Conservation (phyloP, 345 rosid genomes). For the Boechera retrofracta region DNA sequence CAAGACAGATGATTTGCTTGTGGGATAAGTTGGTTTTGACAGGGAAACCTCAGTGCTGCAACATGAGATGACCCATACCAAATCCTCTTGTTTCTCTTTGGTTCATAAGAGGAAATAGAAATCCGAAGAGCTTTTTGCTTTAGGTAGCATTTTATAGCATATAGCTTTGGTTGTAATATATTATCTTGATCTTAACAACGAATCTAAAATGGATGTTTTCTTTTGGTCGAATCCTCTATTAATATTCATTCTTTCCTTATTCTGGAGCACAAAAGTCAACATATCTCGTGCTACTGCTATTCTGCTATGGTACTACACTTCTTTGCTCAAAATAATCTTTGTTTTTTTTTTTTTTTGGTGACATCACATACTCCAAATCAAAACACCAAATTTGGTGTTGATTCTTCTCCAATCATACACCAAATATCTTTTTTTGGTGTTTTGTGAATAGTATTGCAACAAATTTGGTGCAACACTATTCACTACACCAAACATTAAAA, state of each 20-base stretch:
- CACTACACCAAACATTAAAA: no score
- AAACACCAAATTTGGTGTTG: no score
- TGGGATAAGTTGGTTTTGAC: slow-evolving; percentile 66
- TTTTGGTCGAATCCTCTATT: not conserved
- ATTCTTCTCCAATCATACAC: no score
- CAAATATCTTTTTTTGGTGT: no score
- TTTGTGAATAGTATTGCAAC: no score
- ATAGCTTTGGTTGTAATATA: slow-evolving; percentile 28
- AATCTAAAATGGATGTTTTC: not conserved
- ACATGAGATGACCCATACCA: slow-evolving; percentile 63
- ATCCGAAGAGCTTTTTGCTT: slow-evolving; percentile 8
- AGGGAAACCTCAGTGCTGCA: slow-evolving; percentile 73
- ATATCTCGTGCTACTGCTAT: no score
- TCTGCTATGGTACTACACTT: no score
- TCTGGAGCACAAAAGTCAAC: no score
- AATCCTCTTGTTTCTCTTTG: slow-evolving; percentile 12
- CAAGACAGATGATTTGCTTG: slow-evolving; percentile 85
- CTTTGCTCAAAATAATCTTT: no score
- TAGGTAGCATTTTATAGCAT: slow-evolving; percentile 23
- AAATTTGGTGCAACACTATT: no score
- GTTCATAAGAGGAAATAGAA: slow-evolving; percentile 27
- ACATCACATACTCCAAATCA: no score
- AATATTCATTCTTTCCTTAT: slow-evolving; percentile 27
- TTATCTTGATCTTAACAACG: slow-evolving; percentile 21
- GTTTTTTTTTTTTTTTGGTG: no score